Base-by-base conservation (phyloP, 345 rosid genomes). In the Salix caprea region DNA sequence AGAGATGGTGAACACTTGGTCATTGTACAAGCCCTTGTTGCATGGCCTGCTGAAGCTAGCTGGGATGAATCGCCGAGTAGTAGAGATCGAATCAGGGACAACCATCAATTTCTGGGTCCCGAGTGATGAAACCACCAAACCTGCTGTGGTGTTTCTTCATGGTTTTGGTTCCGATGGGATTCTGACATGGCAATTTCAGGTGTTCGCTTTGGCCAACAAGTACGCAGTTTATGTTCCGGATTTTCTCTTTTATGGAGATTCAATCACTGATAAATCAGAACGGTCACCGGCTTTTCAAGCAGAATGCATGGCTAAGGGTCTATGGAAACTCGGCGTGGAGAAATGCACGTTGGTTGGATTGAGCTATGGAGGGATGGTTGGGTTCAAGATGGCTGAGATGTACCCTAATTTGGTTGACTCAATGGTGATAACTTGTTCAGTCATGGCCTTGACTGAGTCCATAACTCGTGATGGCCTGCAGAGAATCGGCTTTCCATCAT, bases 221-320 rank as follows among this genome's bases (percentile, higher is more conserved):
- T 87, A 87, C 52, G 71, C 79, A 0, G 85, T 87, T 61, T 87
- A 87, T 71, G 86, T 86, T 5, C 89, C 89, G 0, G 88, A 89
- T 81, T 37, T 89, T 7, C 69, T 84, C 48, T 87, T 87, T 86
- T 89, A 83, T 39, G 92, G 88, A 0, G 77, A 71, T 24, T 89
- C 90, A 2, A 5, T 68, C 81, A 87, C 90, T 1, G 74, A 75
- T 28, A 68, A 65, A 15, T 0, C 52, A 0, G 74, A 80, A 3
- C 65, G 88, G 75, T 71, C 88, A 32, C 77, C 76, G 30, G 85
- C 6, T 52, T 89, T 87, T 40, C 92, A 87, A 67, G 86, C 85
- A 0, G 83, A 86, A 76, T 87, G 85, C 73, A 62, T 83, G 56
- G 88, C 81, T 1, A 73, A 68, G 72, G 83, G 80, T 34, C 75